Base-by-base conservation (phyloP, 208 protist species). In the Crithidia mellificae region DNA sequence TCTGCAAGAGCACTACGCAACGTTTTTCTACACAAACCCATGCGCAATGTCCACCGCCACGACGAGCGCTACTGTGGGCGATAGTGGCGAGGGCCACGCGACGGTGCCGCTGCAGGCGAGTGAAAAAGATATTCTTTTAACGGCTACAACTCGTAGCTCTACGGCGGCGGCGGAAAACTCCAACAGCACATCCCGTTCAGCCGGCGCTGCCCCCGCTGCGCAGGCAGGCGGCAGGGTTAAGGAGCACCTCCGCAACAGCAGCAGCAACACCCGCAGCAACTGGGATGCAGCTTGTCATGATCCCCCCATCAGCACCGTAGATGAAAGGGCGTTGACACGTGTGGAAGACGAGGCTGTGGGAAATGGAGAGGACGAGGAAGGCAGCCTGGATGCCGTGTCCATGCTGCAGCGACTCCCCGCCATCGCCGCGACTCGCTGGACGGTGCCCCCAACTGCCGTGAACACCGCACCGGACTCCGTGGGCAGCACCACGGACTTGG, bases 381-480 rank as follows among this genome's bases (percentile, higher is more conserved):
- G 22, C 8, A 38, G 22, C 9, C 64, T 54, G 14, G 79, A 91
- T 64, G 81, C 85, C 11, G 49, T 91, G 27, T 27, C 75, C 24
- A 62, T 91, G 41, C 72, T 91, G 62, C 63, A 72, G 14, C 70
- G 57, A 22, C 56, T 91, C 20, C 68, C 72, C 25, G 65, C 72
- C 43, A 63, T 78, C 58, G 38, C 56, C 25, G 72, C 66, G 0
- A 68, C 63, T 11, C 77, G 52, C 15, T 73, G 64, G 75, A 25
- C 24, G 24, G 24, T 70, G 39, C 54, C 66, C 41, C 50, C 38
- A 27, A 6, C 49, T 19, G 39, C 46, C n/a, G 19, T 12, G 34
- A 22, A 36, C 52, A n/a, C 6, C 2, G 12, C 25, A 8, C 2
- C 53, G 4, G 53, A 14, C 34, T 14, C 17, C 14, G 34, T 29